A percentile compares a stretch with the other conserved stretches of the same genome.
Conservation (phyloP, 352 stramenopile species). For the Globisporangium spiculum region DNA sequence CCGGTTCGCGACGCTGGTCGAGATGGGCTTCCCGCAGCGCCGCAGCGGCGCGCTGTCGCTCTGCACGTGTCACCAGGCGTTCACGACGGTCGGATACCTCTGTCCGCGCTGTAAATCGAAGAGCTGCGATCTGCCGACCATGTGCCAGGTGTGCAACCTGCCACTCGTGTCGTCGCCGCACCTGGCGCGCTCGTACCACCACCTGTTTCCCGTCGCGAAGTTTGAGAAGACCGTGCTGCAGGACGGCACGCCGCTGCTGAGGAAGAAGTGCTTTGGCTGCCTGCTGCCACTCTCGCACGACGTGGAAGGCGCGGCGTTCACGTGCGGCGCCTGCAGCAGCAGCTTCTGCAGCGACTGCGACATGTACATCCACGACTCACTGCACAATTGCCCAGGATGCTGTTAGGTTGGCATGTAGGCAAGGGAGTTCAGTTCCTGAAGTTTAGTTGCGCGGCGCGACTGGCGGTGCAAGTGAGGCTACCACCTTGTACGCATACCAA, state of each 20-base stretch:
- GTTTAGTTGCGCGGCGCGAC: no score
- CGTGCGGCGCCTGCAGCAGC: slow-evolving; percentile 90
- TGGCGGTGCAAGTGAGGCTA: background rate
- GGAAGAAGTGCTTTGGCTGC: slow-evolving; percentile 81
- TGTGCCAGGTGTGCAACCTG: slow-evolving; percentile 96
- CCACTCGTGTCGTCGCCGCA: slow-evolving; percentile 96
- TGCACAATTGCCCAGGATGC: slow-evolving; percentile 98
- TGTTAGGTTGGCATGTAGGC: slow-evolving; percentile 25
- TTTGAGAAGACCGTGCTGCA: slow-evolving; percentile 82
- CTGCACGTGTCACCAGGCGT: slow-evolving; percentile 82
- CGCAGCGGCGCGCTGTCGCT: slow-evolving; percentile 73
- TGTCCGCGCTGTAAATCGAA: slow-evolving; percentile 95
- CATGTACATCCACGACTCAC: slow-evolving; percentile 96
- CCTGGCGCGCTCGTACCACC: slow-evolving; percentile 96
- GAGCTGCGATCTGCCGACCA: slow-evolving; percentile 93
- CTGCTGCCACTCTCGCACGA: slow-evolving; percentile 51
- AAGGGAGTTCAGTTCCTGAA: background rate
- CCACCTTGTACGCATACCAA: background rate
- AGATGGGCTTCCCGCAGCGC: slow-evolving; percentile 85
- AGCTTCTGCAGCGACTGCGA: slow-evolving; percentile 97
- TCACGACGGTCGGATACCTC: slow-evolving; percentile 90
- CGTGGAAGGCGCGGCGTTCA: slow-evolving; percentile 52
- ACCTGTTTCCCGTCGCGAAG: slow-evolving; percentile 96
- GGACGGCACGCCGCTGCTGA: slow-evolving; percentile 20
- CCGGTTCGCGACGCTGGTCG: slow-evolving; percentile 73